These are phyloP conservation scores for Chalciporus pseudorubinellus DNA, from an alignment of 768 basidiomycete genomes.

Conservation along the genomic window DNA sequence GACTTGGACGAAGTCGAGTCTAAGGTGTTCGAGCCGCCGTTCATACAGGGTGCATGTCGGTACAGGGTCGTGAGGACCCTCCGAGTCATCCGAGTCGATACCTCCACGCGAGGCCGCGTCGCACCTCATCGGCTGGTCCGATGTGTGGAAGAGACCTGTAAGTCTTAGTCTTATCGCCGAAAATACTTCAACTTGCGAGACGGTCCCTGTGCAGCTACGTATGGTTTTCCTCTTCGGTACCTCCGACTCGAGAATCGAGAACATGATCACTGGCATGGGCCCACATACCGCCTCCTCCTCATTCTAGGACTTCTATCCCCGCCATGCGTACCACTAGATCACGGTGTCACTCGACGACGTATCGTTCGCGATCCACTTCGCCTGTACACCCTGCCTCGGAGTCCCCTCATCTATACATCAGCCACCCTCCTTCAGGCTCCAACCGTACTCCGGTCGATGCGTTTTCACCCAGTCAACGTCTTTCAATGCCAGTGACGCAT, in stretches of 20 bases:
- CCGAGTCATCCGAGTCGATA: no score
- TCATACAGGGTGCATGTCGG: no score
- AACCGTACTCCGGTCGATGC: constrained; percentile 76
- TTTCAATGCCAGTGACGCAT: constrained; percentile 41
- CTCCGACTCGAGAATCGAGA: constrained; percentile 12
- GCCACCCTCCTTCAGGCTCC: constrained; percentile 39
- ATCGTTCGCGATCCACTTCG: constrained; percentile 71
- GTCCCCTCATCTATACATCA: constrained; percentile 18
- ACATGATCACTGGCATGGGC: no score
- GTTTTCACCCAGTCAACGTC: constrained; percentile 66
- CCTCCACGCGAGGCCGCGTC: constrained; percentile 37
- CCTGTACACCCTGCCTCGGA: constrained; percentile 50
- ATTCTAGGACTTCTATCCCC: constrained; percentile 32
- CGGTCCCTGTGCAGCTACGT: constrained; percentile 93
- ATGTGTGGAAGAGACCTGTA: constrained; percentile 59
- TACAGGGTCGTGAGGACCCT: no score
- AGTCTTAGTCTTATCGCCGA: constrained; percentile 77
- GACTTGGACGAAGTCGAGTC: constrained; percentile 18
- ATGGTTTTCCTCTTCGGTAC: constrained; percentile 67
- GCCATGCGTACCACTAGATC: constrained; percentile 22
- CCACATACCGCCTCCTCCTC: constrained; percentile 42
- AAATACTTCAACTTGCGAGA: constrained; percentile 90
- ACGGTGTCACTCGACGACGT: constrained; percentile 30
- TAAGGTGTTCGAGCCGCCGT: constrained; percentile 16
- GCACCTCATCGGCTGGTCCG: constrained; percentile 66